Evolutionary conservation across 768 basidiomycete species (phyloP), one percentile per base, ranked within the genome.

Genomic region (Gelatoporia subvermispora): DNA sequence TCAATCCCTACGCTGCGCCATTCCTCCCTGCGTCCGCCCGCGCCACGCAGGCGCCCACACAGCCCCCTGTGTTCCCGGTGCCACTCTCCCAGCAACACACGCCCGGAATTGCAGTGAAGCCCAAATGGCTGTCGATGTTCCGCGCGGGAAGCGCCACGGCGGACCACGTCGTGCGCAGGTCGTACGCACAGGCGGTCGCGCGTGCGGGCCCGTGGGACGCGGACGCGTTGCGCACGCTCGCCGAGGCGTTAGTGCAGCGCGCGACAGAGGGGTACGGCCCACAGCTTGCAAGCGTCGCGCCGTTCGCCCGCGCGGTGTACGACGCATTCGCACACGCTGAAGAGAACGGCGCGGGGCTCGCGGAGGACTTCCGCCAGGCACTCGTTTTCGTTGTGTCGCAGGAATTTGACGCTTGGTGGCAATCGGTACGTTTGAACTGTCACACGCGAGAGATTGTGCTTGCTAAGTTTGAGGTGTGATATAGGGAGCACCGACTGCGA

Each of bases 351-450:
- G 8, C 9, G 13, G 8, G 22, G 8, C 41, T 20, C 41, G 43
- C 46, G 23, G 16, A 11, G 4, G 35, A 35, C 5, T 57, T 57
- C 46, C 11, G 31, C 8, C 13, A 20, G 5, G 34, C 41, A 1
- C 38, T 57, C 4, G 35, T 23, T 20, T 46, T 41, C 11, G 40
- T 21, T 17, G 22, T 47, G 7, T 47, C 41, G 47, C 10, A 18
- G 15, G 52, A 51, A 24, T 51, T 53, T 17, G 44, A 44, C 15
- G 48, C 43, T 10, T 48, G 49, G 36, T 56, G 55, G 55, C 9
- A 50, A 5, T 11, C 43, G 43, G 55, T 57, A 31, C 11, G 55
- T 43, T 11, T 35, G 11, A 9, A 20, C n/a, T n/a, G 4, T 3
- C 23, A 24, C 11, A 21, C 5, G 38, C 18, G 4, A 2, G 20